Percentiles rank a stretch among this genome's conserved stretches.
phyloP scores from a whole-genome alignment of 768 basidiomycete genomes.

The Rhizopogon rudus region DNA sequence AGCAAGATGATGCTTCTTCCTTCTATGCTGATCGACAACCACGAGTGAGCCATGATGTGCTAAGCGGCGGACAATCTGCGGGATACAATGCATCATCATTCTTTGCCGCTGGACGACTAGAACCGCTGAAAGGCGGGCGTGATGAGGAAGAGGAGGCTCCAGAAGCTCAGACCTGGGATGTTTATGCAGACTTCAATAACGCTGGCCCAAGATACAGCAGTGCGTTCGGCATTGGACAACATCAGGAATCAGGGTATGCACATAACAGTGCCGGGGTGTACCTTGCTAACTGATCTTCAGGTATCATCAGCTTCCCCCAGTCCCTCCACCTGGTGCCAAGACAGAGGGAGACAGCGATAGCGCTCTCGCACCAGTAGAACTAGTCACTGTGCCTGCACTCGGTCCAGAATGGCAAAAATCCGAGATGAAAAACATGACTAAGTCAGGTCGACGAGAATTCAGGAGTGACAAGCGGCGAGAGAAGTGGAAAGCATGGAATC shows the following conservation, averaged over 20 bases:
- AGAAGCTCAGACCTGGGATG: slow-evolving; percentile 59
- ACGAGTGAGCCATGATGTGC: slow-evolving; percentile 42
- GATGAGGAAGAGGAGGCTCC: slow-evolving; percentile 58
- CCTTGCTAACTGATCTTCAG: slow-evolving; percentile 18
- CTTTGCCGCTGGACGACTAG: slow-evolving; percentile 62
- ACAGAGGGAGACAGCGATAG: slow-evolving; percentile 32
- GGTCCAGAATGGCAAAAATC: slow-evolving; percentile 85
- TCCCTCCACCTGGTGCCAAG: slow-evolving; percentile 22
- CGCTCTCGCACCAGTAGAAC: slow-evolving; percentile 57
- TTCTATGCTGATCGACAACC: slow-evolving; percentile 44
- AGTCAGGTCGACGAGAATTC: slow-evolving; percentile 60
- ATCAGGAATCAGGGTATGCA: slow-evolving; percentile 44
- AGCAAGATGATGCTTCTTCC: slow-evolving; percentile 67
- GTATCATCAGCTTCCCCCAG: slow-evolving; percentile 40
- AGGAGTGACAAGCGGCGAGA: slow-evolving; percentile 47
- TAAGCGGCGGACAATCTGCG: slow-evolving; percentile 43
- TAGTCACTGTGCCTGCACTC: slow-evolving; percentile 88
- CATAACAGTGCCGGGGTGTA: background rate
- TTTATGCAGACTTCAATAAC: slow-evolving; percentile 90
- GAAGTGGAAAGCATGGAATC: slow-evolving; percentile 72
- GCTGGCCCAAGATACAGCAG: slow-evolving; percentile 72
- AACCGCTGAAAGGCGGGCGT: slow-evolving; percentile 72
- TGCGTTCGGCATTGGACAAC: slow-evolving; percentile 43
- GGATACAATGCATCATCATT: slow-evolving; percentile 75
- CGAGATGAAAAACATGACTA: slow-evolving; percentile 76